Conservation (phyloP, 192 early-diverging fungal species). For the Mortierella antarctica region DNA sequence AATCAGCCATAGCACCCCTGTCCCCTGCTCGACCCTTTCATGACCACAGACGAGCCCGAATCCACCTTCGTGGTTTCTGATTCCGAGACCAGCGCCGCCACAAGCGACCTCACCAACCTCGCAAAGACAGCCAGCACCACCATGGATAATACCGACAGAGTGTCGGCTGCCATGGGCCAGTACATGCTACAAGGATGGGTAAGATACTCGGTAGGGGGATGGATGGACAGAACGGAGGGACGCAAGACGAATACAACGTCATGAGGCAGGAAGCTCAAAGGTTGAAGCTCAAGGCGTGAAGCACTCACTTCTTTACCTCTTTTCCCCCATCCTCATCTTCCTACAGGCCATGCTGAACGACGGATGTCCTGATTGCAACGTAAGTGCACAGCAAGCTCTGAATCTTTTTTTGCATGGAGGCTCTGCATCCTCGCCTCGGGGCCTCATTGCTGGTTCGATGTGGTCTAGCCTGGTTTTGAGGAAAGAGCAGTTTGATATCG, state of each 20-base stretch:
- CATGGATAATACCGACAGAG: constrained; percentile 46
- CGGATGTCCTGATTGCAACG: constrained; percentile 49
- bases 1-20: neutral
- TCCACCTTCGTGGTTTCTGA: no score
- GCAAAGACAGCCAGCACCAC: neutral
- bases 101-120: neutral
- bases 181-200: constrained; percentile 53
- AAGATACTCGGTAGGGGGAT: neutral
- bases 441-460: neutral
- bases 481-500: neutral
- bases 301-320: neutral
- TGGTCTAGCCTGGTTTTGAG: neutral
- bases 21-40: neutral
- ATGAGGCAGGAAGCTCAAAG: neutral
- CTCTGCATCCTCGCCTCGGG: neutral
- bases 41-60: neutral
- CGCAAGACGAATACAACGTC: neutral
- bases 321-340: neutral
- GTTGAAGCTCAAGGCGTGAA: neutral
- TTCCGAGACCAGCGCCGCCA: neutral
- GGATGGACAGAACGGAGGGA: neutral
- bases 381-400: constrained; percentile 8
- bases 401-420: neutral
- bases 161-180: constrained; percentile 44
- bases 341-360: constrained; percentile 38